Conservation (phyloP, 129 eudicot genomes). For the Ambrosia trifida region DNA sequence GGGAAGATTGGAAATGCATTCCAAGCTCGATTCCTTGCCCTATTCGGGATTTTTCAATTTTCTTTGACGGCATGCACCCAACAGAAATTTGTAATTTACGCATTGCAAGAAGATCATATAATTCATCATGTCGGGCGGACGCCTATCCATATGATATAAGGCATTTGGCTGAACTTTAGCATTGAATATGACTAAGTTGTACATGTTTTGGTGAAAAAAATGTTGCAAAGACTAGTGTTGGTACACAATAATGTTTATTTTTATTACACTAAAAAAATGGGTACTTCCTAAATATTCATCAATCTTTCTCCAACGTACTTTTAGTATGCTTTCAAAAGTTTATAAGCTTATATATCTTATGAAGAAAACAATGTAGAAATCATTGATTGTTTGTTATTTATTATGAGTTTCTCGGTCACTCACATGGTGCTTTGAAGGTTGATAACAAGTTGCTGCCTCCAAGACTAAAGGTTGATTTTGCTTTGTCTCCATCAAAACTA, state of each 20-base stretch:
- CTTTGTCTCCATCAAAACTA: too few relatives aligned
- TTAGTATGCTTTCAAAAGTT: background rate
- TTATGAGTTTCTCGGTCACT: background rate
- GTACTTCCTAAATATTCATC: background rate
- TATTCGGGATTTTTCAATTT: slow-evolving; percentile 16
- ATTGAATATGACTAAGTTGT: background rate
- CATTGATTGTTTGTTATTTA: background rate
- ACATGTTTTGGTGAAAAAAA: background rate
- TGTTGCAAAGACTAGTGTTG: slow-evolving; percentile 1
- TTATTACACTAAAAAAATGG: background rate
- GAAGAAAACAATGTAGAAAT: background rate
- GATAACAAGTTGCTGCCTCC: too few relatives aligned
- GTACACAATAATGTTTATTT: background rate
- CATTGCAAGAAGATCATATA: slow-evolving; percentile 28
- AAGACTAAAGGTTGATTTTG: too few relatives aligned
- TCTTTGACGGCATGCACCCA: slow-evolving; percentile 35
- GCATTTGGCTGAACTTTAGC: slow-evolving; percentile 33
- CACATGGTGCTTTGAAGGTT: too few relatives aligned
- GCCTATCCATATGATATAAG: slow-evolving; percentile 38
- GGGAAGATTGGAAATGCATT: slow-evolving; percentile 31
- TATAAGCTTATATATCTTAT: background rate
- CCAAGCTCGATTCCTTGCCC: slow-evolving; percentile 26
- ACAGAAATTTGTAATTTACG: slow-evolving; percentile 23
- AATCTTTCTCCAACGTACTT: background rate
- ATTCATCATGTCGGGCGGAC: slow-evolving; percentile 13